Evolutionary conservation across 1,139 yeast species (phyloP).

Genomic region (Hansenula anomala): DNA sequence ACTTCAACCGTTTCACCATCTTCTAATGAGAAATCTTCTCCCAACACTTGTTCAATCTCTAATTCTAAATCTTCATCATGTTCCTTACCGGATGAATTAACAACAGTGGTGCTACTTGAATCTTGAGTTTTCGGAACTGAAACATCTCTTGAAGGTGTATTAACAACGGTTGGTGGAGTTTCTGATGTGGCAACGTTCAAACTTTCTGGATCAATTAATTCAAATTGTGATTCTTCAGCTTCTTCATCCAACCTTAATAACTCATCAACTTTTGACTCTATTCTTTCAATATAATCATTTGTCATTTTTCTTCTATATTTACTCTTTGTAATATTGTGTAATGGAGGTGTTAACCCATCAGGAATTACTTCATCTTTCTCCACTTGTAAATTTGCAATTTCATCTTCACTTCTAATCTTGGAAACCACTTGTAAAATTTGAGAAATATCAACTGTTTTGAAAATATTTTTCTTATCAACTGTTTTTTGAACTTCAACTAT

Average conservation of each 20-base stretch:
- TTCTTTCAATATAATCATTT: slow-evolving; percentile 52
- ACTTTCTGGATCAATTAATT: slow-evolving; percentile 50
- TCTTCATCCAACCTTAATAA: slow-evolving; percentile 72
- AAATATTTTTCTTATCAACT: slow-evolving; percentile 81
- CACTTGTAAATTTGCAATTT: slow-evolving; percentile 35
- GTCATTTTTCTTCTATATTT: slow-evolving; percentile 50
- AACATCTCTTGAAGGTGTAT: slow-evolving; percentile 22
- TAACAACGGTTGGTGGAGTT: slow-evolving; percentile 4
- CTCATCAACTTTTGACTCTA: slow-evolving; percentile 77
- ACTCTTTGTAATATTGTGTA: slow-evolving; percentile 48
- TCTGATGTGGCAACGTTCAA: slow-evolving; percentile 1
- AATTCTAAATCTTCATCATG: slow-evolving; percentile 32
- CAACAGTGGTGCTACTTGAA: too few relatives aligned
- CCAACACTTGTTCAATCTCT: slow-evolving; percentile 34
- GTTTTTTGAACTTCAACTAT: slow-evolving; percentile 85
- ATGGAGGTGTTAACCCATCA: slow-evolving; percentile 73
- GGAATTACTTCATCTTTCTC: slow-evolving; percentile 25
- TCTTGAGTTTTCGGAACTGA: not conserved
- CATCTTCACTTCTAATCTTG: slow-evolving; percentile 52
- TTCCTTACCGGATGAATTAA: slow-evolving; percentile 1
- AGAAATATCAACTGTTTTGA: slow-evolving; percentile 80
- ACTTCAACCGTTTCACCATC: slow-evolving; percentile 18
- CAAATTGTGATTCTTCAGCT: slow-evolving; percentile 79
- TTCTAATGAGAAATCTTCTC: slow-evolving; percentile 28
- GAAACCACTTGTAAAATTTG: slow-evolving; percentile 81